Evolutionary conservation across 2,329 filamentous ascomycete genomes (phyloP), one percentile per base, ranked within the genome.

Genomic region (Fusarium tjaetaba): DNA sequence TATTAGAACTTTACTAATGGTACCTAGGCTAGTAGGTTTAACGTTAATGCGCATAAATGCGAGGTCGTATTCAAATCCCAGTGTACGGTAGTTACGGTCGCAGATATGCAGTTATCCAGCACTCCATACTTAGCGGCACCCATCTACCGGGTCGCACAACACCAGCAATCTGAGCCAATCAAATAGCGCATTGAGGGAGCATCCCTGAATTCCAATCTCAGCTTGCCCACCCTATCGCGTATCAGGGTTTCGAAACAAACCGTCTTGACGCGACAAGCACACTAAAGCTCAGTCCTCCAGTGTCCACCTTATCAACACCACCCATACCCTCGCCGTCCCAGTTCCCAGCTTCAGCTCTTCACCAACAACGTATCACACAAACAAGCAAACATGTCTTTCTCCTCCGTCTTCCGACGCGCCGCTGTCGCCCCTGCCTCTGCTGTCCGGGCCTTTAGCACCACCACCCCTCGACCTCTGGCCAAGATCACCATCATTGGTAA

Each of bases 401-500:
- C 89, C 83, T 81, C 89, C 82, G 80, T 88, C 85, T 85, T 87
- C 83, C 82, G 86, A 83, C 84, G 84, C 83, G 84, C 84, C 84
- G 83, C 76, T 78, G 81, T 84, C 80, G 84, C 84, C 80, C 84
- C 86, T 81, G 84, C 81, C 76, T 76, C 84, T 65, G 77, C 84
- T 72, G 81, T 87, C 77, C 94, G 94, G 84, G 84, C 91, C 80
- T 97, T 98, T 89, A 94, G 91, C 85, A 91, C 91, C 77, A 91
- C 92, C 49, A 85, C 90, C 45, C 83, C 89, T 56, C 88, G 89
- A 71, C 84, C 88, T 72, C 80, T 96, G 75, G 94, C 96, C 76
- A 93, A 92, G 83, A 93, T 99, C 86, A 93, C 91, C 79, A 87
- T 99, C 82, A 88, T 98, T 77, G 96, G 96, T 80, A 93, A 95